Base-by-base conservation (phyloP, 805 yeast genomes). In the Sugiyamaella smithiae region DNA sequence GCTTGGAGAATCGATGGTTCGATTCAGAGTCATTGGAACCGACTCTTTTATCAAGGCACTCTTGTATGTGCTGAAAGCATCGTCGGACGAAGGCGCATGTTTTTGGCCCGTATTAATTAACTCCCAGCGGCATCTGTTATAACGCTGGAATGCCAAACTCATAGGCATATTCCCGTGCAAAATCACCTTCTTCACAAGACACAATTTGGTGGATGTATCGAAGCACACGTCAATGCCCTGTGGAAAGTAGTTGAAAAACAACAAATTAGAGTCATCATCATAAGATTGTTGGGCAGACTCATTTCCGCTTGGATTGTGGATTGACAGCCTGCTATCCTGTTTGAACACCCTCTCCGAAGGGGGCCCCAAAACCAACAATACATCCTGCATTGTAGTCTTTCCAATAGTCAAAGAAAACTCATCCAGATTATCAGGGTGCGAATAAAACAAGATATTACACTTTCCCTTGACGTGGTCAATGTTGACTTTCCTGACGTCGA, bases 141-240 rank as follows among this genome's bases (percentile, higher is more conserved):
- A 81, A 48, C 70, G 75, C 70, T 76, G 69, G 57, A 81, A 81
- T 40, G 75, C 77, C 29, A 75, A 62, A 5, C 80, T 70, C 54
- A 77, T 78, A n/a, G 77, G 68, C 11, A 75, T 70, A 33, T 83
- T 83, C 51, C 74, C 75, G 57, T 81, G 85, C 7, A 80, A 28
- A 2, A 78, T 67, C 8, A 81, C 55, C 54, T 79, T 80, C 36
- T 67, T 68, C 24, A 79, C 69, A 2, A 67, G 58, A 3, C 76
- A 52, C 29, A 43, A 43, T 11, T 33, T 73, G 19, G 63, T 58
- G 6, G 46, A 44, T 2, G 64, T 54, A 45, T 75, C 75, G 58
- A 78, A 81, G 38, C 80, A 64, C 5, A 80, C 61, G 58, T 81
- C 86, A 33, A 80, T 58, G 0, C 86, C 86, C 49, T 61, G 67